phyloP scores from a whole-genome alignment of 2,329 filamentous ascomycete genomes.

The Fusarium marasasianum region DNA sequence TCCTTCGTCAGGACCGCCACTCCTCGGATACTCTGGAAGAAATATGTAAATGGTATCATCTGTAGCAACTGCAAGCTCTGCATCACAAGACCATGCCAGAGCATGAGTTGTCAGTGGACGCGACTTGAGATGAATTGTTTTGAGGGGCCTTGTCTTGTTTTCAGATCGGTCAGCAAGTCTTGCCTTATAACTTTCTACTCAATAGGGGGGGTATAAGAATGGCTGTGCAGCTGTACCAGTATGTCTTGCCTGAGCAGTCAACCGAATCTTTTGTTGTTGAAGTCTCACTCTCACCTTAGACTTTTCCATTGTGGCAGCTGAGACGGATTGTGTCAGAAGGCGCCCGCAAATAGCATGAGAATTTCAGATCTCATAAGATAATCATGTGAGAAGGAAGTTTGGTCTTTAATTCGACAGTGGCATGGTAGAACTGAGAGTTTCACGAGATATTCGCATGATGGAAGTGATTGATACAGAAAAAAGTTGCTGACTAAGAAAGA shows the following conservation, averaged over 20 bases:
- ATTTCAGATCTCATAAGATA: not conserved
- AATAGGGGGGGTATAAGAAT: too few species aligned
- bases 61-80: slow-evolving; percentile 65
- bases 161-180: not conserved
- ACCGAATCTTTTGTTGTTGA: not conserved
- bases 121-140: slow-evolving; percentile 55
- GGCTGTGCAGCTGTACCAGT: not conserved
- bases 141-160: slow-evolving; percentile 56
- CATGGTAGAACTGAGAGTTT: not conserved
- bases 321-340: not conserved
- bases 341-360: not conserved
- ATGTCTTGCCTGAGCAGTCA: not conserved
- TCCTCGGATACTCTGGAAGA: slow-evolving; percentile 55
- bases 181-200: not conserved
- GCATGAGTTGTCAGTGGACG: slow-evolving; percentile 56
- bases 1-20: slow-evolving; percentile 38
- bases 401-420: not conserved
- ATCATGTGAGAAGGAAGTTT: not conserved
- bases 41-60: slow-evolving; percentile 64
- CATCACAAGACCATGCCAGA: slow-evolving; percentile 65
- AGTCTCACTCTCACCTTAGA: slow-evolving; percentile 40
- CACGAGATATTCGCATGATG: not conserved
- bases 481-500: slow-evolving; percentile 39
- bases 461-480: slow-evolving; percentile 32
- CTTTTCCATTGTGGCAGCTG: slow-evolving; percentile 36